Evolutionary conservation across 352 stramenopile species (phyloP).

Genomic region (Phytophthora vignae): DNA sequence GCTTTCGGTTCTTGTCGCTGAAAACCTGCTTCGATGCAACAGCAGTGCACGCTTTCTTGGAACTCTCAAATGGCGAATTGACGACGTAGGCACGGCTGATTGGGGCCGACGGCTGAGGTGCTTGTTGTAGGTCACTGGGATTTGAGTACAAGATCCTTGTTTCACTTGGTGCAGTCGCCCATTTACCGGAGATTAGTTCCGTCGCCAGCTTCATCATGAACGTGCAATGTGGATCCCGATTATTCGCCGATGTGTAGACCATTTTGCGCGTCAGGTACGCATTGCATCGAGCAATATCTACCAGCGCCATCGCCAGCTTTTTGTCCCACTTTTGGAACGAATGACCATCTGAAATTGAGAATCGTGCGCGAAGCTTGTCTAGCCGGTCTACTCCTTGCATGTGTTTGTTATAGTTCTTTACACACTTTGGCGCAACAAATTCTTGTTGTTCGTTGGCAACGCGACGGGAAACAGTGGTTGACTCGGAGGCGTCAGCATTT

Average conservation of each 20-base stretch:
- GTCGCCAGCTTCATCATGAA: slow-evolving; percentile 4
- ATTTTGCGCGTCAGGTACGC: slow-evolving; percentile 20
- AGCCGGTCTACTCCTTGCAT: slow-evolving; percentile 45
- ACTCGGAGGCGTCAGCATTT: slow-evolving; percentile 29
- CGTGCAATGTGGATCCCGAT: slow-evolving; percentile 1
- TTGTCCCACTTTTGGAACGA: slow-evolving; percentile 46
- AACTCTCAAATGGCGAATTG: neutral
- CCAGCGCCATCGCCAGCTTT: slow-evolving; percentile 32
- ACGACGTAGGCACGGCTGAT: neutral
- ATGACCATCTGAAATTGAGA: slow-evolving; percentile 42
- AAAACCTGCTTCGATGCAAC: slow-evolving; percentile 11
- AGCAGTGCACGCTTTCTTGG: slow-evolving; percentile 4
- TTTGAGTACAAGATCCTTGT: slow-evolving; percentile 1
- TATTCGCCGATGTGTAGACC: slow-evolving; percentile 4
- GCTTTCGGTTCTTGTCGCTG: neutral
- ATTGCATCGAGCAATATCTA: slow-evolving; percentile 41
- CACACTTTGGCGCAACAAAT: slow-evolving; percentile 29
- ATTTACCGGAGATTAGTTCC: slow-evolving; percentile 10
- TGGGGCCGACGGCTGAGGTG: neutral
- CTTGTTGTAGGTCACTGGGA: neutral
- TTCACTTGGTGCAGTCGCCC: slow-evolving; percentile 10
- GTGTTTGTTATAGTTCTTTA: slow-evolving; percentile 37
- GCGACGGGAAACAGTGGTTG: slow-evolving; percentile 1
- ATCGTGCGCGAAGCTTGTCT: slow-evolving; percentile 17
- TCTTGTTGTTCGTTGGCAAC: neutral